phyloP scores from a whole-genome alignment of 495 filamentous ascomycete species.

The Neurospora hispaniola region DNA sequence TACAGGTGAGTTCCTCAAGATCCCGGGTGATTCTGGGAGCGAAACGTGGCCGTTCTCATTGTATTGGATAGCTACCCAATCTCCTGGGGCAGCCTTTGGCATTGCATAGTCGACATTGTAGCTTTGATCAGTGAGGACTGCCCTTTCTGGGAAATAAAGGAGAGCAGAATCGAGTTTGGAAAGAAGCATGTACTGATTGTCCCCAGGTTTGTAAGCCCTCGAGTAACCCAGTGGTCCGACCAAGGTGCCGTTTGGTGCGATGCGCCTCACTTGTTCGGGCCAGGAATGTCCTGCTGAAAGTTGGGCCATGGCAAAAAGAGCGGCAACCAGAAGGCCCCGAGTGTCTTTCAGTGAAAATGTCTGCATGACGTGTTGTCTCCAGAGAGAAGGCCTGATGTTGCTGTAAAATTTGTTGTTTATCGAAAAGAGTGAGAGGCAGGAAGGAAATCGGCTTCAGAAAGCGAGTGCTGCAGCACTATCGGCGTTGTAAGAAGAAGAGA shows the following conservation, averaged over 20 bases:
- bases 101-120: conserved; percentile 45
- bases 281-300: conserved; percentile 56
- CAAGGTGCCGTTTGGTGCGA: conserved; percentile 66
- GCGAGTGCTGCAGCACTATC: background rate
- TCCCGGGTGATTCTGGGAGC: conserved; percentile 44
- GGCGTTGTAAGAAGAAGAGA: background rate
- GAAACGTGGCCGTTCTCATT: conserved; percentile 86
- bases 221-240: conserved; percentile 56
- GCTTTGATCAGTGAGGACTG: conserved; percentile 33
- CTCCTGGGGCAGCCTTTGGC: conserved; percentile 56
- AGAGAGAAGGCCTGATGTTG: background rate
- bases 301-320: conserved; percentile 27
- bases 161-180: background rate
- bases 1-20: conserved; percentile 33
- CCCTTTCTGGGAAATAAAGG: background rate
- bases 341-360: background rate
- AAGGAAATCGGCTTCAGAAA: background rate
- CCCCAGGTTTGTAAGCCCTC: conserved; percentile 49
- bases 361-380: background rate
- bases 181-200: conserved; percentile 27
- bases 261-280: conserved; percentile 61
- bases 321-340: conserved; percentile 11
- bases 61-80: conserved; percentile 62
- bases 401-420: background rate
- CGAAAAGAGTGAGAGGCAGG: background rate